A percentile compares a stretch with the other conserved stretches of the same genome.
phyloP scores from a whole-genome alignment of 1,284 basidiomycete species.

The Moniliella sp. region DNA sequence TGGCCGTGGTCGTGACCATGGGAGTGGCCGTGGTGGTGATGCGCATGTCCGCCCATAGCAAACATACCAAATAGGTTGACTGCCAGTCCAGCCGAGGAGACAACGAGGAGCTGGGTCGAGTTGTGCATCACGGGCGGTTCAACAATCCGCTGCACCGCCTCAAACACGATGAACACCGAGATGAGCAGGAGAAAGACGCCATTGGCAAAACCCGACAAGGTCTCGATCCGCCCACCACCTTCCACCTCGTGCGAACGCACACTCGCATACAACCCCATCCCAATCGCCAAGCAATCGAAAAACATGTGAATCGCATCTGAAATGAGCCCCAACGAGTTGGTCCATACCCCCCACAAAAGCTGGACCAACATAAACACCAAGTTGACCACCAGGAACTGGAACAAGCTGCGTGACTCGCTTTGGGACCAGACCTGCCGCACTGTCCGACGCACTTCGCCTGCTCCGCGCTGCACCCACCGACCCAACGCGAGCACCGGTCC shows the following conservation, averaged over 20 bases:
- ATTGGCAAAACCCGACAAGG: slow-evolving; percentile 89
- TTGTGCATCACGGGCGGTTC: slow-evolving; percentile 88
- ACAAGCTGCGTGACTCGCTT: slow-evolving; percentile 77
- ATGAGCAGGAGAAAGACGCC: slow-evolving; percentile 89
- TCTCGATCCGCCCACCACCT: slow-evolving; percentile 95
- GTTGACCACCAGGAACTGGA: slow-evolving; percentile 86
- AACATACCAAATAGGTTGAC: slow-evolving; percentile 98
- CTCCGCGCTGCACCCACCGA: slow-evolving; percentile 9
- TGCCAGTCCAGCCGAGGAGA: slow-evolving; percentile 64
- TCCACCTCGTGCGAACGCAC: slow-evolving; percentile 91
- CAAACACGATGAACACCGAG: slow-evolving; percentile 91
- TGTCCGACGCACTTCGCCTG: slow-evolving; percentile 5
- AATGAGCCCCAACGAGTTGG: slow-evolving; percentile 83
- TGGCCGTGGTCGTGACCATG: slow-evolving; percentile 35
- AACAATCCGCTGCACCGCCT: slow-evolving; percentile 81
- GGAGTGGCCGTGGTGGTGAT: slow-evolving; percentile 11
- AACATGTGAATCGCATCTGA: slow-evolving; percentile 99
- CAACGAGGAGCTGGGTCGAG: slow-evolving; percentile 69
- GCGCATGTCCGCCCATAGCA: slow-evolving; percentile 52
- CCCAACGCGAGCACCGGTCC: slow-evolving; percentile 4
- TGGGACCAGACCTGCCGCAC: slow-evolving; percentile 47
- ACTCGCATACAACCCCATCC: slow-evolving; percentile 78
- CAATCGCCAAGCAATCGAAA: slow-evolving; percentile 94
- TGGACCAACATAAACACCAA: slow-evolving; percentile 68
- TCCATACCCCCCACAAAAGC: slow-evolving; percentile 57